Percentiles rank a stretch among this genome's conserved stretches.
phyloP scores from a whole-genome alignment of 1,284 basidiomycete genomes.

The Heterobasidion annosum region DNA sequence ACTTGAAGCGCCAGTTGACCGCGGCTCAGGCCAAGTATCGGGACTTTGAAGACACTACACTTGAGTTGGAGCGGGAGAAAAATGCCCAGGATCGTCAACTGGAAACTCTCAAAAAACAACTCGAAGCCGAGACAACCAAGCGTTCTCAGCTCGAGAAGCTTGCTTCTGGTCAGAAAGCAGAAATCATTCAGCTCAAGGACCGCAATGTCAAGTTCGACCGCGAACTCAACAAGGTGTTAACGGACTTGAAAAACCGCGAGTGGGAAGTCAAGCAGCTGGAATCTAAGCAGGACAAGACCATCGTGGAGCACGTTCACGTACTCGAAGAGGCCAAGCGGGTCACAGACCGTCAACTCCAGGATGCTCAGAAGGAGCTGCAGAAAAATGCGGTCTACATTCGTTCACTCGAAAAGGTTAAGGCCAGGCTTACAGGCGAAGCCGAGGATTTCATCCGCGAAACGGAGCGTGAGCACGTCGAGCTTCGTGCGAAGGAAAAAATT shows the following conservation, averaged over 20 bases:
- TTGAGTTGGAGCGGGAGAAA: slow-evolving; percentile 80
- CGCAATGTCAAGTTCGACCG: slow-evolving; percentile 67
- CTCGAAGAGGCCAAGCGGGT: slow-evolving; percentile 95
- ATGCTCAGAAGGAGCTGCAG: slow-evolving; percentile 72
- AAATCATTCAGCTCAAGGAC: slow-evolving; percentile 64
- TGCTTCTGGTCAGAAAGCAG: slow-evolving; percentile 55
- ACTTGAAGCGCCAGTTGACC: slow-evolving; percentile 68
- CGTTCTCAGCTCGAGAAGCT: slow-evolving; percentile 68
- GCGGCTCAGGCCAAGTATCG: slow-evolving; percentile 70
- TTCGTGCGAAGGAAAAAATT: slow-evolving; percentile 61
- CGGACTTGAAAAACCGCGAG: slow-evolving; percentile 76
- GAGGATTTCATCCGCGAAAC: slow-evolving; percentile 79
- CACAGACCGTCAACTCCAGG: slow-evolving; percentile 86
- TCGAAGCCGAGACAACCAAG: slow-evolving; percentile 63
- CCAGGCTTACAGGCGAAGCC: slow-evolving; percentile 70
- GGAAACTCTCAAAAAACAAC: slow-evolving; percentile 57
- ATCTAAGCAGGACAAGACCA: slow-evolving; percentile 91
- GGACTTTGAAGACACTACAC: slow-evolving; percentile 81
- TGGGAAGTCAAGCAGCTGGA: slow-evolving; percentile 83
- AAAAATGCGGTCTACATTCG: slow-evolving; percentile 71
- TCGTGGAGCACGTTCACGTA: slow-evolving; percentile 98
- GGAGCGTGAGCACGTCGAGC: slow-evolving; percentile 62
- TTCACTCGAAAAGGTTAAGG: slow-evolving; percentile 77
- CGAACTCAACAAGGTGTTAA: slow-evolving; percentile 72
- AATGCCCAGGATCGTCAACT: slow-evolving; percentile 66